Evolutionary conservation across 345 rosid species (phyloP).

Genomic region (Gossypium raimondii): DNA sequence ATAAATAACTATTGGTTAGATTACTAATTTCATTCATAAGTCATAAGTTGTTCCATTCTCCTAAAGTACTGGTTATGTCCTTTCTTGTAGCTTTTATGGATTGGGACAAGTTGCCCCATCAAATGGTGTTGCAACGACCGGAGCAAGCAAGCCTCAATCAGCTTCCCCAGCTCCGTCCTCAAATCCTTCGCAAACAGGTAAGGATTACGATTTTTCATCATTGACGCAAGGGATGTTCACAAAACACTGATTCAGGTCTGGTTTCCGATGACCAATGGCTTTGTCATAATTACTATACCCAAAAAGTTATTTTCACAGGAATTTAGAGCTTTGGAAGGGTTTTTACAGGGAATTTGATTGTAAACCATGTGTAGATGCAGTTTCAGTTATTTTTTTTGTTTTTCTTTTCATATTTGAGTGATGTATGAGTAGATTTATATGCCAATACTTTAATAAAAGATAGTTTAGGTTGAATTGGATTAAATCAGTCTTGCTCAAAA

Average conservation of each 20-base stretch:
- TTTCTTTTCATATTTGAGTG: slow-evolving; percentile 21
- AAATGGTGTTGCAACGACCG: slow-evolving; percentile 42
- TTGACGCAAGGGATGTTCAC: slow-evolving; percentile 86
- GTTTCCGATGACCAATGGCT: slow-evolving; percentile 17
- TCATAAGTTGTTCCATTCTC: background rate
- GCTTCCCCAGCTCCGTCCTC: slow-evolving; percentile 39
- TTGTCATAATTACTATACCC: slow-evolving; percentile 20
- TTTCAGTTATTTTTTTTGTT: slow-evolving; percentile 16
- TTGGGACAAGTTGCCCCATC: slow-evolving; percentile 47
- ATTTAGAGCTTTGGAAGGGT: slow-evolving; percentile 10
- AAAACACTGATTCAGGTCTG: slow-evolving; percentile 45
- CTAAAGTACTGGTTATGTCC: background rate
- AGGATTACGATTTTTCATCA: slow-evolving; percentile 91
- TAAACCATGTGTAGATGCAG: slow-evolving; percentile 43
- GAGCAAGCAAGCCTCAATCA: slow-evolving; percentile 48
- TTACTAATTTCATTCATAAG: background rate
- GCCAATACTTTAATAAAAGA: slow-evolving; percentile 32
- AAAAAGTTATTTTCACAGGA: slow-evolving; percentile 30
- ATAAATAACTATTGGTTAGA: background rate
- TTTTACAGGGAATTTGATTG: slow-evolving; percentile 17
- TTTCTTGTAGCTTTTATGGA: slow-evolving; percentile 43
- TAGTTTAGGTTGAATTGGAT: slow-evolving; percentile 29
- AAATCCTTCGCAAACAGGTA: slow-evolving; percentile 51
- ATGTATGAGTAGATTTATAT: slow-evolving; percentile 33
- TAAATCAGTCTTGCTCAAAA: background rate